Conservation (phyloP, 2,329 filamentous ascomycete genomes). For the Aspergillus spinulosporus region DNA sequence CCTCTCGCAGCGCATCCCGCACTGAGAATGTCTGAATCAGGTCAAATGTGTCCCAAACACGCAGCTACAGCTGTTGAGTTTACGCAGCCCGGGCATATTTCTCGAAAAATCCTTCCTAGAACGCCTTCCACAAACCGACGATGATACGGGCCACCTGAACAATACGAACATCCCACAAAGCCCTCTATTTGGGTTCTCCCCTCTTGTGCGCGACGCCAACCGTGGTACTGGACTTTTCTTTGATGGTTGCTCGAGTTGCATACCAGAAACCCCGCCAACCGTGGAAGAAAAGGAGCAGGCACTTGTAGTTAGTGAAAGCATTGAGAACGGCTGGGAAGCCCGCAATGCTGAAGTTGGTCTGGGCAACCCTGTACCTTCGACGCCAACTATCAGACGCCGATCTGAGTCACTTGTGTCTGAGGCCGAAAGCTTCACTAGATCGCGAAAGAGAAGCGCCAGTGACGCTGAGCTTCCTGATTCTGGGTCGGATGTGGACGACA, state of each 20-base stretch:
- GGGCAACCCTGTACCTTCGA: background rate
- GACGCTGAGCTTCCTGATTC: slow-evolving; percentile 32
- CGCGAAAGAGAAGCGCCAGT: slow-evolving; percentile 30
- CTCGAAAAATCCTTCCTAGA: slow-evolving; percentile 17
- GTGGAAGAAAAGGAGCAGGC: background rate
- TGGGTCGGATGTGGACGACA: slow-evolving; percentile 24
- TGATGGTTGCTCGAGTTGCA: background rate
- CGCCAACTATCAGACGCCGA: background rate
- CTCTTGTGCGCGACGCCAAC: background rate
- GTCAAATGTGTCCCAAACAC: slow-evolving; percentile 27
- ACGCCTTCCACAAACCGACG: slow-evolving; percentile 12
- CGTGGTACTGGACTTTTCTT: background rate
- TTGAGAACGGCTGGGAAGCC: background rate
- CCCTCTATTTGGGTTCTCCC: slow-evolving; percentile 23
- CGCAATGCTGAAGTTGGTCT: background rate
- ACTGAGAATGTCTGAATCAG: slow-evolving; percentile 16
- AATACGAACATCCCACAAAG: slow-evolving; percentile 16
- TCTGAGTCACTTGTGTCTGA: slow-evolving; percentile 5
- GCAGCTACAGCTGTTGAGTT: slow-evolving; percentile 26
- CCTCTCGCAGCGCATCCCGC: background rate
- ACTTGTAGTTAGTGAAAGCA: background rate
- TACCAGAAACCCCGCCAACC: background rate
- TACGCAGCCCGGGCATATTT: slow-evolving; percentile 14
- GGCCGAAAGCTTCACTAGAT: background rate
- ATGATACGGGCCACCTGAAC: slow-evolving; percentile 3